A percentile compares a stretch with the other conserved stretches of the same genome.
phyloP scores from a whole-genome alignment of 1,284 basidiomycete genomes.

The Sporisorium graminicola region DNA sequence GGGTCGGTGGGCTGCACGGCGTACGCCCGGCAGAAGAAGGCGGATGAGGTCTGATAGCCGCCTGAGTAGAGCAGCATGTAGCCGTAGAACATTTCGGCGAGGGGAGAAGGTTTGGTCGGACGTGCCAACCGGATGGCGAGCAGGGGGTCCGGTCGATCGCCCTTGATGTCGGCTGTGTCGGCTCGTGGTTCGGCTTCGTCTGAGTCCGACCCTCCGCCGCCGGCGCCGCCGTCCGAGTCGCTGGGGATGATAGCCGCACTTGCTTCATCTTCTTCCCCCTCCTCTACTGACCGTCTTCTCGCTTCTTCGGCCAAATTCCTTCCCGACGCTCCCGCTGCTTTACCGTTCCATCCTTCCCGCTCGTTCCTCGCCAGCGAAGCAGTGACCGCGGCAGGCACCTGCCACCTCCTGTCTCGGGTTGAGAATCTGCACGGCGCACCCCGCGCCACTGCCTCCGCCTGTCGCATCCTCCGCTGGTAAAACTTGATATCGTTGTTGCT shows the following conservation, averaged over 20 bases:
- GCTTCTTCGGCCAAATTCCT: background rate
- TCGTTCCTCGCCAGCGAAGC: background rate
- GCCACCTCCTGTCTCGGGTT: conserved; percentile 20
- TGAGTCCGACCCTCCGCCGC: conserved; percentile 23
- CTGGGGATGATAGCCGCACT: background rate
- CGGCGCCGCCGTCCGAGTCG: conserved; percentile 41
- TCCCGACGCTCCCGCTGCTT: background rate
- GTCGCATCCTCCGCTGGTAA: conserved; percentile 60
- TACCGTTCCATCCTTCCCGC: conserved; percentile 3
- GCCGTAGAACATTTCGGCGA: conserved; percentile 84
- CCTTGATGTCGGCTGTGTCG: conserved; percentile 15
- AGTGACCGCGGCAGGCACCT: conserved; percentile 17
- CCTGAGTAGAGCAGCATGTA: conserved; percentile 85
- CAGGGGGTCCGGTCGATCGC: conserved; percentile 22
- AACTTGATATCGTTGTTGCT: conserved; percentile 53
- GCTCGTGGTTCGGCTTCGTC: conserved; percentile 18
- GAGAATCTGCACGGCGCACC: conserved; percentile 38
- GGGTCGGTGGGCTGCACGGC: conserved; percentile 86
- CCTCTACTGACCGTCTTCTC: conserved; percentile 1
- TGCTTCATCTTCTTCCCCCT: conserved; percentile 35
- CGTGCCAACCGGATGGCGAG: conserved; percentile 32
- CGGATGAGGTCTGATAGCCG: conserved; percentile 88
- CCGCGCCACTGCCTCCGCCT: conserved; percentile 53
- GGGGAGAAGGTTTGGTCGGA: conserved; percentile 71
- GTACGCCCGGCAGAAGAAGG: conserved; percentile 88